Evolutionary conservation across 2,329 filamentous ascomycete genomes (phyloP).

Genomic region (Aspergillus cejpii): DNA sequence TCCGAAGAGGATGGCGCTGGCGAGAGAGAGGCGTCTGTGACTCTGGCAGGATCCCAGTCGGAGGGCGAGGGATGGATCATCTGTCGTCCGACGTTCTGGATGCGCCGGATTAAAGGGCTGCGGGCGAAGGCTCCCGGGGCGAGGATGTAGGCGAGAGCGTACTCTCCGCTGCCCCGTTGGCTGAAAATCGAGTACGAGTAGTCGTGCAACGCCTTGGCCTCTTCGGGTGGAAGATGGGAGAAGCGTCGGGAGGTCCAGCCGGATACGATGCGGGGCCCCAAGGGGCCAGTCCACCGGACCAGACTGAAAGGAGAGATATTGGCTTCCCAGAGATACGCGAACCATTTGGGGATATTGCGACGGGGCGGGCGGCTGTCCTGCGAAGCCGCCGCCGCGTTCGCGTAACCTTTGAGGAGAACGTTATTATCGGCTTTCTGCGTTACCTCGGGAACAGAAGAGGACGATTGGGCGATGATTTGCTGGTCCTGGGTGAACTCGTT

Average conservation of each 20-base stretch:
- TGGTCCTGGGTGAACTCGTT: conserved; percentile 78
- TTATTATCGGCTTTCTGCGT: conserved; percentile 43
- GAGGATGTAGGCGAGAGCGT: conserved; percentile 84
- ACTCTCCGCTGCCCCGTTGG: conserved; percentile 86
- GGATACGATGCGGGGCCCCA: conserved; percentile 86
- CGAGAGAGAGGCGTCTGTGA: conserved; percentile 11
- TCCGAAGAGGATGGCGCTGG: conserved; percentile 11
- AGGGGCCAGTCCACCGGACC: conserved; percentile 76
- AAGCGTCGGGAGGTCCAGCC: conserved; percentile 93
- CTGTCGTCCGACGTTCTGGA: conserved; percentile 80
- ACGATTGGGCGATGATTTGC: conserved; percentile 33
- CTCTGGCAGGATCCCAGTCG: conserved; percentile 8
- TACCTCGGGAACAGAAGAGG: conserved; percentile 18
- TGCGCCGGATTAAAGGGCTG: conserved; percentile 76
- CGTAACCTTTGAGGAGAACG: conserved; percentile 44
- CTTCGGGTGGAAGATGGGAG: conserved; percentile 71
- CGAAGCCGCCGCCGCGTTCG: conserved; percentile 12
- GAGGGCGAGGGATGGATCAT: conserved; percentile 29
- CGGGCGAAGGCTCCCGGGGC: conserved; percentile 90
- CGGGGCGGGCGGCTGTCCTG: conserved; percentile 43
- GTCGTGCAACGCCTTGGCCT: conserved; percentile 78
- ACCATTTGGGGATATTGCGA: conserved; percentile 69
- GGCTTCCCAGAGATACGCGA: conserved; percentile 91
- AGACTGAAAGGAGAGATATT: conserved; percentile 94
- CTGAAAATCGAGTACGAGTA: conserved; percentile 94